phyloP scores from a whole-genome alignment of 2,329 filamentous ascomycete species.

The Westerdykella ornata region DNA sequence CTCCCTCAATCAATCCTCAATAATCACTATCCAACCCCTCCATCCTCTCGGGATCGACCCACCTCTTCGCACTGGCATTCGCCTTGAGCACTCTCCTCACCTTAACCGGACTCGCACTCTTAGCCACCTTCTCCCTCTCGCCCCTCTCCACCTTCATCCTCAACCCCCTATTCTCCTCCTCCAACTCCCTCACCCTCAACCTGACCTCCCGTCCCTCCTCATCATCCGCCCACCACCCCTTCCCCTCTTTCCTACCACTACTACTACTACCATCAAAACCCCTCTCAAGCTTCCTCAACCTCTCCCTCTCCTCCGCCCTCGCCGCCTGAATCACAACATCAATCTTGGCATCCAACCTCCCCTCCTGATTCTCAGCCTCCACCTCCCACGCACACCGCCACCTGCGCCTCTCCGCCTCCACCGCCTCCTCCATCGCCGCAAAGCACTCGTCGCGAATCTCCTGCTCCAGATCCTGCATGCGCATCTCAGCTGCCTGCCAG shows the following conservation, averaged over 20 bases:
- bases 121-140: constrained; percentile 36
- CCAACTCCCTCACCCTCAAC: constrained; percentile 28
- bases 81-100: constrained; percentile 47
- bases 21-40: constrained; percentile 8
- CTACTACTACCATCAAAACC: background rate
- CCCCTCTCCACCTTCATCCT: constrained; percentile 35
- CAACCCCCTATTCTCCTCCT: constrained; percentile 32
- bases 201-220: constrained; percentile 36
- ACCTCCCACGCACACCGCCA: constrained; percentile 74
- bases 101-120: constrained; percentile 42
- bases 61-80: constrained; percentile 32
- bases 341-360: constrained; percentile 82
- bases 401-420: constrained; percentile 68
- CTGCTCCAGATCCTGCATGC: constrained; percentile 70
- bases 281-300: too few species aligned
- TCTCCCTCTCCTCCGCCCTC: constrained; percentile 29
- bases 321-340: constrained; percentile 60
- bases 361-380: constrained; percentile 70
- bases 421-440: constrained; percentile 71
- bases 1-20: constrained; percentile 14
- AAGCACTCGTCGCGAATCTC: constrained; percentile 85
- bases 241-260: constrained; percentile 12
- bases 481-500: constrained; percentile 57
- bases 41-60: constrained; percentile 34
- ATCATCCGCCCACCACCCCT: constrained; percentile 39